Evolutionary conservation across 2,329 filamentous ascomycete genomes (phyloP), one percentile per base, ranked within the genome.

Genomic region (Cladosporium velox): DNA sequence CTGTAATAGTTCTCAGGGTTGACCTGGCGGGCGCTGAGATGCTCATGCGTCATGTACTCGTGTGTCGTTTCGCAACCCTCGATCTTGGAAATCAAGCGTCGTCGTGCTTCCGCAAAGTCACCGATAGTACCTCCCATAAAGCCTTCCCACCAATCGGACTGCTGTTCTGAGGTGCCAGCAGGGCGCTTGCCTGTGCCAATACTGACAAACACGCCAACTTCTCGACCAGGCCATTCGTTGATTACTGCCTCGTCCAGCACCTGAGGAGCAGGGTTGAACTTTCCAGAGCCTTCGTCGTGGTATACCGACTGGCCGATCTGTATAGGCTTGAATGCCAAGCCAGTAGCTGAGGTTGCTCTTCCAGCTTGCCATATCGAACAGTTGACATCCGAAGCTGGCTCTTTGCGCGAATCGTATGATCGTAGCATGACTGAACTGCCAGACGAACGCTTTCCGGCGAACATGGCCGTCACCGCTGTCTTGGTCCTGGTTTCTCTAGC

Each of bases 311-410:
- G 94, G 3, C 95, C 95, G 47, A 99, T 91, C 70, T 91, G 90
- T 59, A 99, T 93, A 0, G 94, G 93, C 77, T 99, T 99, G 81
- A 99, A 99, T 1, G 95, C 95, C 52, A 97, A 83, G 0, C 91
- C 92, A 0, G 94, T 95, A 0, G 95, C 92, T 63, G 87, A 92
- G 0, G 95, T 99, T n/a, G 95, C 95, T 67, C 95, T 88, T 12
- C 95, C 95, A 4, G 95, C 95, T 80, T 99, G 90, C 95, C 95
- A 99, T 66, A 99, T 95, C 55, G 90, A 96, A 79, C 93, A 97
- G 75, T 97, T 91, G 68, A 92, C 94, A 77, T 97, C 93, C 2
- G 94, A 91, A 0, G 93, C 87, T 0, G 93, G 91, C 77, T 98
- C 95, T 77, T 91, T 92, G 73, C 94, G 87, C 18, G 95, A 98